Percentiles rank a stretch among this genome's conserved stretches.
phyloP scores from a whole-genome alignment of 441 rosid species.

The Populus hybrid region DNA sequence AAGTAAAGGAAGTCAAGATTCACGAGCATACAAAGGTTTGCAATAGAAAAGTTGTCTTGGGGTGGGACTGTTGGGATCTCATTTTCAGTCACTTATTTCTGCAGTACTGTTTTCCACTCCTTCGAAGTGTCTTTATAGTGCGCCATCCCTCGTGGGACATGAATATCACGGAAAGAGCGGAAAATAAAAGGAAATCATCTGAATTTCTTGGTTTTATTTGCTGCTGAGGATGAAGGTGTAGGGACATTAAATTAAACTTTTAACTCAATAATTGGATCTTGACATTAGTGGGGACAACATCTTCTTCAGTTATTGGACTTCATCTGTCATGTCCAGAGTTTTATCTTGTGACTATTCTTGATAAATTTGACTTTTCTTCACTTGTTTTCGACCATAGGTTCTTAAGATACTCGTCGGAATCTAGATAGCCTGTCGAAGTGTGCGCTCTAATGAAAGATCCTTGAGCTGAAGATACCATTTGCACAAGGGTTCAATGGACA shows the following conservation, averaged over 20 bases:
- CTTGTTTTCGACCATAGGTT: too few relatives aligned
- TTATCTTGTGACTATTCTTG: not conserved
- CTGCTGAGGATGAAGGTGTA: not conserved
- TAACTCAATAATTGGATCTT: not conserved
- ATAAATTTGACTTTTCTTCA: too few relatives aligned
- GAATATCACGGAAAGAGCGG: too few relatives aligned
- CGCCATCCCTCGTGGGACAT: too few relatives aligned
- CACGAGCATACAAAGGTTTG: not conserved
- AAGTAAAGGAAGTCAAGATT: conserved; percentile 8
- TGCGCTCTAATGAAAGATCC: too few relatives aligned
- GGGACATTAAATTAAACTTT: too few relatives aligned
- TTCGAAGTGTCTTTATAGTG: too few relatives aligned
- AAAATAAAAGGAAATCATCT: too few relatives aligned
- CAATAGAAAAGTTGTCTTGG: not conserved
- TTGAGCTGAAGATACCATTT: too few relatives aligned
- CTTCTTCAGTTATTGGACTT: not conserved
- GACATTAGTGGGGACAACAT: not conserved
- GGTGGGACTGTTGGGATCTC: not conserved
- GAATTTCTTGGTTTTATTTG: not conserved
- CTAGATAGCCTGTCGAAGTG: too few relatives aligned
- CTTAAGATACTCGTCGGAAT: too few relatives aligned
- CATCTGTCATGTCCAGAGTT: not conserved
- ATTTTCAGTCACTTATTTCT: not conserved
- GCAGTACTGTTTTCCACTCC: not conserved
- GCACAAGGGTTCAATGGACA: too few relatives aligned